phyloP scores from a whole-genome alignment of 2,329 filamentous ascomycete species.

The Clonostachys solani region DNA sequence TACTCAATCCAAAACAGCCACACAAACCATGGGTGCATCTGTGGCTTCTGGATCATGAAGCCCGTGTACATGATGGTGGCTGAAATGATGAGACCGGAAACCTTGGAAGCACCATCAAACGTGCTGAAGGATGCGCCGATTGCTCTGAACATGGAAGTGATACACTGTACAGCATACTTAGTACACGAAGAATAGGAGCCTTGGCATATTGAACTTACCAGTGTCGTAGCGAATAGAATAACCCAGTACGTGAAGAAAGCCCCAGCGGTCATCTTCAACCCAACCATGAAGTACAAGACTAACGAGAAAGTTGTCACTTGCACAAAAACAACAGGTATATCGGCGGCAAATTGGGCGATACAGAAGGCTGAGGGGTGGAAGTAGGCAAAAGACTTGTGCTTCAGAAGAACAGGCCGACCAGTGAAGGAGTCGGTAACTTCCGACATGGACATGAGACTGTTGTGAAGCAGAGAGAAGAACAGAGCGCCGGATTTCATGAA shows the following conservation, averaged over 20 bases:
- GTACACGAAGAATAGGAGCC: not conserved
- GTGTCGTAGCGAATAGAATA: slow-evolving; percentile 42
- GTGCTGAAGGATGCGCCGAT: slow-evolving; percentile 50
- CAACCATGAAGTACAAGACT: slow-evolving; percentile 61
- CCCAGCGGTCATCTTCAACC: slow-evolving; percentile 42
- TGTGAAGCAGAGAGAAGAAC: slow-evolving; percentile 61
- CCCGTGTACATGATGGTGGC: slow-evolving; percentile 58
- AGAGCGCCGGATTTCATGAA: slow-evolving; percentile 61
- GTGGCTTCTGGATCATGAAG: slow-evolving; percentile 56
- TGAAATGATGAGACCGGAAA: slow-evolving; percentile 43
- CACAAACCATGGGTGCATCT: slow-evolving; percentile 60
- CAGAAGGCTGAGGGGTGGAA: slow-evolving; percentile 57
- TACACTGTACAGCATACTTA: slow-evolving; percentile 21
- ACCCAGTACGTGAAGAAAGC: slow-evolving; percentile 62
- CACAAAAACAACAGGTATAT: slow-evolving; percentile 51
- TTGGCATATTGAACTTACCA: slow-evolving; percentile 25
- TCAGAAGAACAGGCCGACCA: slow-evolving; percentile 53
- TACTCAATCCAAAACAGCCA: slow-evolving; percentile 51
- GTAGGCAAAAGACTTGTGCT: slow-evolving; percentile 53
- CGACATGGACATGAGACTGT: slow-evolving; percentile 58
- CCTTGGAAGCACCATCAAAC: slow-evolving; percentile 56
- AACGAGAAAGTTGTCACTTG: slow-evolving; percentile 56
- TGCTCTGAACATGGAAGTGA: slow-evolving; percentile 55
- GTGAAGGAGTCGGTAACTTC: slow-evolving; percentile 62
- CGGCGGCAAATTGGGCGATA: slow-evolving; percentile 48